Evolutionary conservation across 1,284 basidiomycete genomes (phyloP), one percentile per base, ranked within the genome.

Genomic region (Fomitopsis betulina): DNA sequence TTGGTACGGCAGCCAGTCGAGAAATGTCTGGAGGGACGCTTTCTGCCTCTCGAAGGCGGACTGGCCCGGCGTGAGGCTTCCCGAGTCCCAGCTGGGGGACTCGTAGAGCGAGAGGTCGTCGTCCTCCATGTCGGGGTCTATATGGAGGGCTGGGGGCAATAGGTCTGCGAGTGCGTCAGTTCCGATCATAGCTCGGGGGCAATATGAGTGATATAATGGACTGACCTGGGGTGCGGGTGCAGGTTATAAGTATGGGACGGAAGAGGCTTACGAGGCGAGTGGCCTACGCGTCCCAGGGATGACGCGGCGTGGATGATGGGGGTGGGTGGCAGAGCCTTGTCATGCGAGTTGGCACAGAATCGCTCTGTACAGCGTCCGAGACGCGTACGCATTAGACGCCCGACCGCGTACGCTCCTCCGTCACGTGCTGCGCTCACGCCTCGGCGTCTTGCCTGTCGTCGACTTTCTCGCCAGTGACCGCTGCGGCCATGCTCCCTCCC

Each of bases 1-100:
- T 64, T 81, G 71, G 70, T 95, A 96, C 1, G 93, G 94, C 52
- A 95, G 68, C 21, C 85, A 79, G 66, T 81, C 76, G 60, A 89
- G 75, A 71, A 90, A 89, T 33, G 79, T 78, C 62, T 84, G 79
- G 42, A 91, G 77, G 53, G 81, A 75, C 30, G 77, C 79, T 55
- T 70, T 77, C 68, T 88, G 83, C 67, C 79, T 83, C 58, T 86
- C 86, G 59, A 70, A 65, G 17, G 67, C 63, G 10, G 71, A 70
- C 32, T 75, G 68, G 15, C 70, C 67, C 17, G 72, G 68, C 2
- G 69, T 67, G 47, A 67, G 54, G 49, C 63, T 61, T n/a, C 65
- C 70, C 12, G 66, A 65, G 57, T 72, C 74, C 42, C 69, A 63
- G 23, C 61, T 57, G 39, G 79, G 75, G 3, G 79, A 76, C 58